Evolutionary conservation across 768 basidiomycete genomes (phyloP).

Genomic region (Calvatia gigantea): DNA sequence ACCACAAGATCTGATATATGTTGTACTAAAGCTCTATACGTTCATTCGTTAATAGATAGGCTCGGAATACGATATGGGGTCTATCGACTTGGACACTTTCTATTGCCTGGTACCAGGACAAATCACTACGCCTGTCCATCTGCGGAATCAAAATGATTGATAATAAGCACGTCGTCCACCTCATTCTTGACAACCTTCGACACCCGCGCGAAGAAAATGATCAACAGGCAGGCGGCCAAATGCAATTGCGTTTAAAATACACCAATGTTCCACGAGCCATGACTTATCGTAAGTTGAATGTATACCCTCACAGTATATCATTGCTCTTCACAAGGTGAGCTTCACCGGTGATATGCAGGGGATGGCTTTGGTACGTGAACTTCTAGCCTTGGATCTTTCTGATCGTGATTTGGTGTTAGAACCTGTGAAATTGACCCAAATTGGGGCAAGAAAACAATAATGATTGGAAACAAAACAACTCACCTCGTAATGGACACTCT

Average conservation of each 20-base stretch:
- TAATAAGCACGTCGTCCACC: neutral
- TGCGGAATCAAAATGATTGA: too few relatives aligned
- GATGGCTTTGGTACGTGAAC: slow-evolving; percentile 10
- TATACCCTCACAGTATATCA: neutral
- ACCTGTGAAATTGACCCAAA: slow-evolving; percentile 3
- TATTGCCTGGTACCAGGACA: too few relatives aligned
- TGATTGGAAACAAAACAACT: slow-evolving; percentile 1
- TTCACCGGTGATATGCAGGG: slow-evolving; percentile 4
- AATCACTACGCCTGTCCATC: too few relatives aligned
- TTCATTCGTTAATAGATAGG: slow-evolving; percentile 4
- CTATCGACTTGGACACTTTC: neutral
- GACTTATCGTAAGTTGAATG: neutral
- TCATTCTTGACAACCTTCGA: neutral
- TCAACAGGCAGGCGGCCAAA: neutral
- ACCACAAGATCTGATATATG: slow-evolving; percentile 10
- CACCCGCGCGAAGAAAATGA: neutral
- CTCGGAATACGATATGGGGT: neutral
- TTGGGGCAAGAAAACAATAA: neutral
- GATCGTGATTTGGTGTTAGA: slow-evolving; percentile 9
- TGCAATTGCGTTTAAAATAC: neutral
- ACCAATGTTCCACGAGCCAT: neutral
- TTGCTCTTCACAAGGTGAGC: neutral
- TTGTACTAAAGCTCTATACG: slow-evolving; percentile 11
- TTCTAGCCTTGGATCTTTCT: slow-evolving; percentile 1
- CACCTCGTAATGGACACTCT: slow-evolving; percentile 23